A percentile compares a stretch with the other conserved stretches of the same genome.
phyloP scores from a whole-genome alignment of 169 alveolate species.

The Babesia divergens region DNA sequence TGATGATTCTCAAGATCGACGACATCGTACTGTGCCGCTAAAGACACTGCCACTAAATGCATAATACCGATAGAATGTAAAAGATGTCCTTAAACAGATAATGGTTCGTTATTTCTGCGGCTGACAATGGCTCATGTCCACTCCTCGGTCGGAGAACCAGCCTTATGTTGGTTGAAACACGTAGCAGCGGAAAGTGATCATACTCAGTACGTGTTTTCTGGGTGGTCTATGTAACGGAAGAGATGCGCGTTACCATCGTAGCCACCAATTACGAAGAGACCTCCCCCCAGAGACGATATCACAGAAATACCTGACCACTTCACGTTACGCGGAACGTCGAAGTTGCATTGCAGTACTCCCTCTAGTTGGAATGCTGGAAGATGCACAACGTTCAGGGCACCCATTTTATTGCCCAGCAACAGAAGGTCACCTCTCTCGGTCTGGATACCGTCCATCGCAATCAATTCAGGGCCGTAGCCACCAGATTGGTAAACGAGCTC shows the following conservation, averaged over 20 bases:
- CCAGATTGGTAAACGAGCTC: slow-evolving; percentile 33
- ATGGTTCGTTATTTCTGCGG: too few species aligned
- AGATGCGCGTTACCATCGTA: slow-evolving; percentile 56
- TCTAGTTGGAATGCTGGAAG: slow-evolving; percentile 58
- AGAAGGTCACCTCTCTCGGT: slow-evolving; percentile 51
- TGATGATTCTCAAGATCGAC: slow-evolving; percentile 98
- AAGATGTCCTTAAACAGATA: too few species aligned
- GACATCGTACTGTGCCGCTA: slow-evolving; percentile 88
- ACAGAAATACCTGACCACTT: slow-evolving; percentile 43
- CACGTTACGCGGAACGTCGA: slow-evolving; percentile 33
- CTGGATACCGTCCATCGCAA: slow-evolving; percentile 66
- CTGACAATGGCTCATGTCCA: too few species aligned
- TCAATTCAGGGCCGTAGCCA: slow-evolving; percentile 19
- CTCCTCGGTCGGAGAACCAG: too few species aligned
- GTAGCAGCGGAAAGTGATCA: too few species aligned
- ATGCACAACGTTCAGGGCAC: slow-evolving; percentile 30
- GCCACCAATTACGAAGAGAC: slow-evolving; percentile 47
- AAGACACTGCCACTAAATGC: too few species aligned
- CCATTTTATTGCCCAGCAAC: slow-evolving; percentile 46
- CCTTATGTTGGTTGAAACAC: too few species aligned
- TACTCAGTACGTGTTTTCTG: not conserved
- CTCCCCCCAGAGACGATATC: slow-evolving; percentile 52
- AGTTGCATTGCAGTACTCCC: slow-evolving; percentile 22
- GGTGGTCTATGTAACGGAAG: slow-evolving; percentile 11
- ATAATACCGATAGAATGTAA: too few species aligned